Conservation (phyloP, 228 moss, liverwort and hornwort genomes). For the Sphagnum magellanicum region DNA sequence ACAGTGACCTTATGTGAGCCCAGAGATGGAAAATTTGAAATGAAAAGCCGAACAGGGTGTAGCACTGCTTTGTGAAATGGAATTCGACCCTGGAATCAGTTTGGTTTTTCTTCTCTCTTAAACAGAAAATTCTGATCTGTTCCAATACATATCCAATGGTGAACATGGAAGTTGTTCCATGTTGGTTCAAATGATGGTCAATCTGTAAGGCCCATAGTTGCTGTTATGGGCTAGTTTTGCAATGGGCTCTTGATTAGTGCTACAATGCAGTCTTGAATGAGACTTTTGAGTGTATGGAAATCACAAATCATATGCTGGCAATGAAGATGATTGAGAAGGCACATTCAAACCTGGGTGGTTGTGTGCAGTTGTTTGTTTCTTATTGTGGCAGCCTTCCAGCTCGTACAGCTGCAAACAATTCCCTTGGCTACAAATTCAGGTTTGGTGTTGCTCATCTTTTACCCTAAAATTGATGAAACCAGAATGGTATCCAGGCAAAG, state of each 20-base stretch:
- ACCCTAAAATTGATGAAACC: background rate
- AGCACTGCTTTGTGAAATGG: conserved; percentile 92
- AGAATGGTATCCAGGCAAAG: background rate
- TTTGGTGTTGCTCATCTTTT: conserved; percentile 4
- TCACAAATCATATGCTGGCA: conserved; percentile 92
- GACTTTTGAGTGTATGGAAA: no score
- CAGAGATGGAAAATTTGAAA: conserved; percentile 66
- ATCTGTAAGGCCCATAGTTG: no score
- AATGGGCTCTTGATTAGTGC: no score
- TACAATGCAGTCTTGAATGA: no score
- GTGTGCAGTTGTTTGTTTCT: conserved; percentile 69
- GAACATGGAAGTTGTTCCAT: no score
- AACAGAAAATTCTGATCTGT: no score
- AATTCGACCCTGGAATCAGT: conserved; percentile 94
- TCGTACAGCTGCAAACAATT: conserved; percentile 86
- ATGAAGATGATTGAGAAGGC: conserved; percentile 94
- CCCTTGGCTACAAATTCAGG: conserved; percentile 97
- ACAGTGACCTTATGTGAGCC: conserved; percentile 50
- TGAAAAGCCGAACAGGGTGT: conserved; percentile 67
- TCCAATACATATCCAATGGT: no score
- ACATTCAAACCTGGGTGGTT: conserved; percentile 60
- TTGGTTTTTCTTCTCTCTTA: conserved; percentile 8
- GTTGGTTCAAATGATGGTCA: no score
- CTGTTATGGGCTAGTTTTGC: no score
- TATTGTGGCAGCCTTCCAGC: conserved; percentile 91